Base-by-base conservation (phyloP, 169 alveolate species). In the Theileria annulata region DNA sequence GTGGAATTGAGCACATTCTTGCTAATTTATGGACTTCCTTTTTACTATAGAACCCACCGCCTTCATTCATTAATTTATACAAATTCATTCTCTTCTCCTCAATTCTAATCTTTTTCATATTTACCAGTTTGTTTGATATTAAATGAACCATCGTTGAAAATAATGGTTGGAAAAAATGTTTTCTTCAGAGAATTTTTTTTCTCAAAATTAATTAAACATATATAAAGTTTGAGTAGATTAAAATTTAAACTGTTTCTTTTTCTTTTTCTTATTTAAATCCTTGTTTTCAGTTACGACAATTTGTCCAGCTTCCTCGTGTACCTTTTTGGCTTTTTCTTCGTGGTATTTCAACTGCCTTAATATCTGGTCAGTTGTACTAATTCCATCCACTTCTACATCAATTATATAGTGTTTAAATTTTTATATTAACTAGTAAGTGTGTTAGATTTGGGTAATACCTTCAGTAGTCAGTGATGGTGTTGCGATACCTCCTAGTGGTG, bases 191-290 rank as follows among this genome's bases (percentile, higher is more conserved):
- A 42, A 42, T 10, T 42, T 42, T 42, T 3, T 42, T 3, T 42
- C 51, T 42, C 15, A 27, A 30, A 28, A 25, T 30, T 10, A 37
- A 8, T 30, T 8, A 8, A 25, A 67, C 47, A 30, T 59, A 37
- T 25, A 67, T 27, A 67, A 67, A 10, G 42, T 30, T 67, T 70
- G 9, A 70, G 12, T 64, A 42, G 68, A 42, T 87, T 67, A 90
- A 79, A 90, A 90, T 60, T 90, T 90, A 80, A 90, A 87, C 54
- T 71, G 72, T 72, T 84, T 83, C 86, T 90, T 87, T 62, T 90
- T 90, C 79, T 90, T 90, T 71, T 74, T 87, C 47, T 83, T 75
- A 47, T 85, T 89, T 23, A 81, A 81, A 37, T 83, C 90, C 27
- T 80, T 56, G 1, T 68, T 49, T 51, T 87, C 89, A 27, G 73